phyloP scores from a whole-genome alignment of 2,329 filamentous ascomycete genomes.

The Tolypocladium ovalisporum region DNA sequence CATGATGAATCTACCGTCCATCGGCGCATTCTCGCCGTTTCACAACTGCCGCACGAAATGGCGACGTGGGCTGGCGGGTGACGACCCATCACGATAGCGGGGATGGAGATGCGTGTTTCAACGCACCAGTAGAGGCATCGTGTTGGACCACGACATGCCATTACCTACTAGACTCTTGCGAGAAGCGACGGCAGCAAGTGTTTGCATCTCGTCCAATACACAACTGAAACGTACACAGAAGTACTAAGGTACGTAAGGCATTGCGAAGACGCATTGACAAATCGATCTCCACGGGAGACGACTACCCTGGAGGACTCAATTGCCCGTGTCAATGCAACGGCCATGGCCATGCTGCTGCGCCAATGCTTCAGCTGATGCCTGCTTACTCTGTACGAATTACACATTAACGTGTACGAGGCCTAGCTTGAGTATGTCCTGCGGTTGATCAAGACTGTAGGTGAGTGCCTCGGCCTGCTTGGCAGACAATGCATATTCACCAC shows the following conservation, averaged over 20 bases:
- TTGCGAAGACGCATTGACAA: not conserved
- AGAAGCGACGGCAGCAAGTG: not conserved
- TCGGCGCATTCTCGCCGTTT: not conserved
- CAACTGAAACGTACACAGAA: too few relatives aligned
- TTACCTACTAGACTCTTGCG: not conserved
- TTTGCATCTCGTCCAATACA: not conserved
- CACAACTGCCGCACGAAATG: not conserved
- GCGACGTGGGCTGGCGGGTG: not conserved
- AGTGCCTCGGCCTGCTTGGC: not conserved
- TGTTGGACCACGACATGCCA: not conserved
- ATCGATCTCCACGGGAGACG: not conserved
- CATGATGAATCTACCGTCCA: not conserved
- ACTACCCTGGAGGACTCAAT: not conserved
- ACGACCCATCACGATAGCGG: not conserved
- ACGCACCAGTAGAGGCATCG: not conserved
- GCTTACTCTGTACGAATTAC: too few relatives aligned
- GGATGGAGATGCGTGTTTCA: not conserved
- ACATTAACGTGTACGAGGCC: too few relatives aligned
- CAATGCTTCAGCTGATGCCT: not conserved
- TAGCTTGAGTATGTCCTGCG: not conserved
- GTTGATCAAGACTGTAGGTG: not conserved
- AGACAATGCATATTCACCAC: not conserved
- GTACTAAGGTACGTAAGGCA: too few relatives aligned
- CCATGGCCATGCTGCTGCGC: not conserved
- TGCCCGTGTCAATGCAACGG: not conserved